phyloP scores from a whole-genome alignment of 495 filamentous ascomycete genomes.

The Podospora anserina region DNA sequence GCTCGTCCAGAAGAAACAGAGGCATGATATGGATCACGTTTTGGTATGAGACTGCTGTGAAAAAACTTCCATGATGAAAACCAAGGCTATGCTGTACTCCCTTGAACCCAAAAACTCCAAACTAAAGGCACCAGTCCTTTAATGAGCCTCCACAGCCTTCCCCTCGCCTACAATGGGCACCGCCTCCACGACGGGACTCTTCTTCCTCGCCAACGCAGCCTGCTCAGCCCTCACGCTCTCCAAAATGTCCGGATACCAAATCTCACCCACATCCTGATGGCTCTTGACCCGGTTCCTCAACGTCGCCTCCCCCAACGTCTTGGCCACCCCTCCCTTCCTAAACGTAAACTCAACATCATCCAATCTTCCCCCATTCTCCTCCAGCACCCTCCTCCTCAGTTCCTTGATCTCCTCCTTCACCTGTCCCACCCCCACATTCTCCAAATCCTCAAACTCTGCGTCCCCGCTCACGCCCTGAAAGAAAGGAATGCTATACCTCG shows the following conservation, averaged over 20 bases:
- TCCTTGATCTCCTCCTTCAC: slow-evolving; percentile 65
- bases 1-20: neutral
- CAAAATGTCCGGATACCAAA: slow-evolving; percentile 77
- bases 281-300: slow-evolving; percentile 83
- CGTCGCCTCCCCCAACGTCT: slow-evolving; percentile 76
- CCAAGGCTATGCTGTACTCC: neutral
- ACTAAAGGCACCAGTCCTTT: neutral
- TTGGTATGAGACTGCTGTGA: neutral
- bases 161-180: slow-evolving; percentile 12
- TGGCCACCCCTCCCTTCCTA: slow-evolving; percentile 55
- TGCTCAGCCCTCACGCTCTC: slow-evolving; percentile 46
- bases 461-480: slow-evolving; percentile 89
- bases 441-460: slow-evolving; percentile 69
- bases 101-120: neutral
- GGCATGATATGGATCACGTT: neutral
- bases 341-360: slow-evolving; percentile 83
- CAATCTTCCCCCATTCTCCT: slow-evolving; percentile 46
- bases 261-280: slow-evolving; percentile 84
- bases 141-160: slow-evolving; percentile 31
- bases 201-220: slow-evolving; percentile 30
- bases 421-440: slow-evolving; percentile 52
- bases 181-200: slow-evolving; percentile 26
- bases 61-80: neutral
- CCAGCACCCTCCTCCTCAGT: slow-evolving; percentile 53
- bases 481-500: slow-evolving; percentile 82